Conservation (phyloP, 768 basidiomycete species). For the Mycena crocata region DNA sequence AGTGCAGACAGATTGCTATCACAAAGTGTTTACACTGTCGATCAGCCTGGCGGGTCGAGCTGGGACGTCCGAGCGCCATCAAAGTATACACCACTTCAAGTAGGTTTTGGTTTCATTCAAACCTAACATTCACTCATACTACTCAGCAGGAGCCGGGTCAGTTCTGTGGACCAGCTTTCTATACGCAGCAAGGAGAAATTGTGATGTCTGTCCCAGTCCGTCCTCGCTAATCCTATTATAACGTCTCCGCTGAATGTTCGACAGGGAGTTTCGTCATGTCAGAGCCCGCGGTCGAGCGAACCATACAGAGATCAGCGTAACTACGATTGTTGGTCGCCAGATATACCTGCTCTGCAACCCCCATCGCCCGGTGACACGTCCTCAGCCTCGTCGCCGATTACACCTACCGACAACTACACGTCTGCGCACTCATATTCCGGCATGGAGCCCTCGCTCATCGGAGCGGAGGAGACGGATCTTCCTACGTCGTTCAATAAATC, state of each 20-base stretch:
- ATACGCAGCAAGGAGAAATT: neutral
- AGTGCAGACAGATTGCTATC: neutral
- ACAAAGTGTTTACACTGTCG: constrained; percentile 6
- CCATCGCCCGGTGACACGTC: neutral
- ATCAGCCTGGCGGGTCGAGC: constrained; percentile 16
- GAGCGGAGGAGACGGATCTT: neutral
- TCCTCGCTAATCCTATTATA: neutral
- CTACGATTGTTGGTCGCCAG: neutral
- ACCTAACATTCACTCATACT: neutral
- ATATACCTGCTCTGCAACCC: neutral
- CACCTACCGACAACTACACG: neutral
- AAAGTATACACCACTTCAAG: neutral
- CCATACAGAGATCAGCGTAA: too few species aligned
- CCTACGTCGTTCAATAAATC: neutral
- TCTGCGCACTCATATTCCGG: neutral
- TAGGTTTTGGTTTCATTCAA: neutral
- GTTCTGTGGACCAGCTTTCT: neutral
- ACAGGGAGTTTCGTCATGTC: neutral
- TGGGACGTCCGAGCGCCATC: constrained; percentile 13
- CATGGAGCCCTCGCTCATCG: neutral
- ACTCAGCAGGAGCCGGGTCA: neutral
- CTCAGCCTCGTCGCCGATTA: neutral
- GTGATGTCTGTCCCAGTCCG: neutral
- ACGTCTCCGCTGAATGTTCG: neutral
- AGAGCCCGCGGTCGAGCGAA: neutral